phyloP scores from a whole-genome alignment of 2,329 filamentous ascomycete species.

The Ophiosphaerella herpotricha region DNA sequence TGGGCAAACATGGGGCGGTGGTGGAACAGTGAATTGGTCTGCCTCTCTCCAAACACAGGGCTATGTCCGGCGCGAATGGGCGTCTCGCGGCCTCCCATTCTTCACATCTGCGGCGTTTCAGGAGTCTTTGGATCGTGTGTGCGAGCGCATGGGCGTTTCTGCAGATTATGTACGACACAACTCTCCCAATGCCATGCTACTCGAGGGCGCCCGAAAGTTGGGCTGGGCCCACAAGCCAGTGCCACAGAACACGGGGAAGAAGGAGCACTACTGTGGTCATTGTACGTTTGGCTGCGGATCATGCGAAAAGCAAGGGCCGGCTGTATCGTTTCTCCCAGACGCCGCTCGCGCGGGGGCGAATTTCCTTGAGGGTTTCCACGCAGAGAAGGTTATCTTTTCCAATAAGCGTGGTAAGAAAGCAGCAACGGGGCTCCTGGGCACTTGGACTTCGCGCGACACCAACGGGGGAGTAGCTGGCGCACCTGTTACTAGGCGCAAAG shows the following conservation, averaged over 20 bases:
- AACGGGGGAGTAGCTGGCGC: conserved; percentile 62
- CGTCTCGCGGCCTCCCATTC: conserved; percentile 68
- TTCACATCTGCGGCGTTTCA: conserved; percentile 78
- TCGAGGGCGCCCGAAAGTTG: conserved; percentile 75
- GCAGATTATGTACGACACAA: conserved; percentile 72
- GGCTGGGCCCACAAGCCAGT: conserved; percentile 72
- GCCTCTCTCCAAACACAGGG: conserved; percentile 70
- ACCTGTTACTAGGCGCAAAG: conserved; percentile 59
- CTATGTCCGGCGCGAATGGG: conserved; percentile 82
- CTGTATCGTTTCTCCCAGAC: conserved; percentile 76
- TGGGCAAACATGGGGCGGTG: conserved; percentile 80
- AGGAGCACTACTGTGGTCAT: conserved; percentile 73
- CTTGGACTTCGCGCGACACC: conserved; percentile 73
- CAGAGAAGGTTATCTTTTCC: conserved; percentile 72
- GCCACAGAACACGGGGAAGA: conserved; percentile 78
- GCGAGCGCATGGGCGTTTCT: conserved; percentile 75
- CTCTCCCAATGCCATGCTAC: conserved; percentile 69
- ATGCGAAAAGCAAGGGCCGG: conserved; percentile 78
- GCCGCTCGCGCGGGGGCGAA: conserved; percentile 75
- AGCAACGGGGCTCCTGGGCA: conserved; percentile 73
- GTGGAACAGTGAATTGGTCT: conserved; percentile 87
- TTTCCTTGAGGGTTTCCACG: conserved; percentile 83
- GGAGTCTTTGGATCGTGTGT: conserved; percentile 77
- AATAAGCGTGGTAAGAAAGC: conserved; percentile 57
- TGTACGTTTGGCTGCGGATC: conserved; percentile 65